Evolutionary conservation across 108 stramenopile genomes (phyloP).

Genomic region (Skeletonema costatum): DNA sequence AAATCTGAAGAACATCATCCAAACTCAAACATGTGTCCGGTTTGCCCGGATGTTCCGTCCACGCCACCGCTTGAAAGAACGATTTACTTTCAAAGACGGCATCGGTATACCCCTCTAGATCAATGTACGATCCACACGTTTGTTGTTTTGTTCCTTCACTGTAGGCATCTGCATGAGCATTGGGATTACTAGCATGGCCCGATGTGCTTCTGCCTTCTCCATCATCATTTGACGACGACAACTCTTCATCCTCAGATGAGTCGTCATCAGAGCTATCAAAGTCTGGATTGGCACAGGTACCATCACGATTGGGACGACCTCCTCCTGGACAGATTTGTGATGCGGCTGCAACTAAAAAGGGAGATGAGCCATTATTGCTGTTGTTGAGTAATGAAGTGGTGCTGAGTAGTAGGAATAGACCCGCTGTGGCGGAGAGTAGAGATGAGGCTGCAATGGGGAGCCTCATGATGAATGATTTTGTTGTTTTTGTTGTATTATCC

Average conservation of each 20-base stretch:
- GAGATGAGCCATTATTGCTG: background rate
- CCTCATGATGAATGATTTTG: conserved; percentile 13
- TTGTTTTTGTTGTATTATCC: too few relatives aligned
- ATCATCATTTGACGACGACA: background rate
- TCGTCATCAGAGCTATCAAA: background rate
- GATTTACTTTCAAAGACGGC: conserved; percentile 5
- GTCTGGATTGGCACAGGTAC: conserved; percentile 18
- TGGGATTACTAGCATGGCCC: conserved; percentile 19
- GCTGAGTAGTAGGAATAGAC: conserved; percentile 16
- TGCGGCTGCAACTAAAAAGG: background rate
- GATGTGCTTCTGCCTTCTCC: conserved; percentile 6
- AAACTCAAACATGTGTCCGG: conserved; percentile 20
- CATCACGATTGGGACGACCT: conserved; percentile 18
- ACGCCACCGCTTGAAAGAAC: conserved; percentile 4
- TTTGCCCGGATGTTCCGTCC: conserved; percentile 5
- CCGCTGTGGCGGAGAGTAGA: conserved; percentile 25
- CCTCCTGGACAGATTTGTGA: conserved; percentile 20
- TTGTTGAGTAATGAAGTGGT: background rate
- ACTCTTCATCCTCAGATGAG: background rate
- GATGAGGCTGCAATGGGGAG: conserved; percentile 28
- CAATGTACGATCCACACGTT: conserved; percentile 7
- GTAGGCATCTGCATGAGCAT: conserved; percentile 15
- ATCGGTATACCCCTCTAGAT: background rate
- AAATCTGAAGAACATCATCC: conserved; percentile 42
- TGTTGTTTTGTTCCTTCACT: too few relatives aligned